Base-by-base conservation (phyloP, 208 protist species). In the Leishmania lainsoni region DNA sequence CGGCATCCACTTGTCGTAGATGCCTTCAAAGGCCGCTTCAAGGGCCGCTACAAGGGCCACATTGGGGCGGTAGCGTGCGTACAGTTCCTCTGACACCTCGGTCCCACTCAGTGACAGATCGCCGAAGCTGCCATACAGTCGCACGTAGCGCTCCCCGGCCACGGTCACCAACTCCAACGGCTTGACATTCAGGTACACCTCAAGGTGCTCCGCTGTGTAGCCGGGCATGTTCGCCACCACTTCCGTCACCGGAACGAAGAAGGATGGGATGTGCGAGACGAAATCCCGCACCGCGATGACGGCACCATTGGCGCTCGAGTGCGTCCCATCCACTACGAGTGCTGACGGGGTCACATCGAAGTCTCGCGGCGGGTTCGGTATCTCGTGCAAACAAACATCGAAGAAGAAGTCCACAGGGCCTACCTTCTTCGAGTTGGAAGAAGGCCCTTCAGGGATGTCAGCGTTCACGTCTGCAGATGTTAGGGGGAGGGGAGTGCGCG, bases 121-220 rank as follows among this genome's bases (percentile, higher is more conserved):
- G 26, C 80, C 90, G 82, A 92, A 95, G 52, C 92, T 92, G 52
- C 95, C 92, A 76, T 93, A 87, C 48, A 98, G 85, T 0, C 95
- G 88, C 32, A 98, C 91, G 79, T 90, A 98, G 42, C 84, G 72
- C 56, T 81, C 49, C 14, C 85, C 92, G 45, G 56, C 78, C 16
- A 98, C 79, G 45, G 80, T 81, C 3, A 98, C 93, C 72, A 96
- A 68, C 80, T 98, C 93, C 75, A 93, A 87, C 56, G 92, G 84
- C 61, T 87, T 74, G 35, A 84, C 74, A 56, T 87, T 81, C 22
- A 98, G 86, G 85, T 96, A 97, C 73, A 79, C 82, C 52, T 91
- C 83, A 14, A 96, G 80, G 86, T 98, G 95, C 56, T 91, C 88
- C 83, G 94, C 91, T 1, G 93, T 96, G 89, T 98, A 98, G 59